Percentiles rank a stretch among this genome's conserved stretches.
These are phyloP conservation scores for Schoenoplectus triqueter DNA, from an alignment of 202 grass and related monocot species.

Conservation along the genomic window DNA sequence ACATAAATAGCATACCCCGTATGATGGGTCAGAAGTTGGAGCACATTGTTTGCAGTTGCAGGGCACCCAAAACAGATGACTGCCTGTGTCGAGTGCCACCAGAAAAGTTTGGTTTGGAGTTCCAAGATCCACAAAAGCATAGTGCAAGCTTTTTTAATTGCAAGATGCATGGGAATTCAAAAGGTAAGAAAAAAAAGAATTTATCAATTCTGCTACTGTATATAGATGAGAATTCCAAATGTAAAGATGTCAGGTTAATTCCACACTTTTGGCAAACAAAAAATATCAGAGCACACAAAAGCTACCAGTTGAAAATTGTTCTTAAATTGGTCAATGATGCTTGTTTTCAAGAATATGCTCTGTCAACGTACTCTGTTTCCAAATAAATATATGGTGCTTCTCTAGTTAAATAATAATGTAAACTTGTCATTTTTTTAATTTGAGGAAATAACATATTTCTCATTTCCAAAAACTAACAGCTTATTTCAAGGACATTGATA, in stretches of 20 bases:
- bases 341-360: not conserved
- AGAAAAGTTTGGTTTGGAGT: slow-evolving; percentile 79
- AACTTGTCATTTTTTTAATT: not conserved
- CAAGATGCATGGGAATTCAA: not conserved
- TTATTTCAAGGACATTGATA: slow-evolving; percentile 4
- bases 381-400: not conserved
- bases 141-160: slow-evolving; percentile 59
- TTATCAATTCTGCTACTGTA: not conserved
- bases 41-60: slow-evolving; percentile 85
- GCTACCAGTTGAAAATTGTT: not conserved
- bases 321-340: not conserved
- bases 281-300: not conserved
- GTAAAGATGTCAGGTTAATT: not conserved
- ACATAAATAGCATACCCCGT: slow-evolving; percentile 12
- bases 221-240: not conserved
- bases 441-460: not conserved
- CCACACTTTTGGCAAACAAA: not conserved
- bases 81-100: slow-evolving; percentile 88
- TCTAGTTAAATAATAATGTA: no score
- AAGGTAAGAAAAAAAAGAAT: not conserved
- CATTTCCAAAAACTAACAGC: not conserved
- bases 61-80: slow-evolving; percentile 87
- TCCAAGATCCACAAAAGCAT: slow-evolving; percentile 66
- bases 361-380: not conserved
- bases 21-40: not conserved